These are phyloP conservation scores for Abrus precatorius DNA, from an alignment of 306 rosid genomes.

Conservation along the genomic window DNA sequence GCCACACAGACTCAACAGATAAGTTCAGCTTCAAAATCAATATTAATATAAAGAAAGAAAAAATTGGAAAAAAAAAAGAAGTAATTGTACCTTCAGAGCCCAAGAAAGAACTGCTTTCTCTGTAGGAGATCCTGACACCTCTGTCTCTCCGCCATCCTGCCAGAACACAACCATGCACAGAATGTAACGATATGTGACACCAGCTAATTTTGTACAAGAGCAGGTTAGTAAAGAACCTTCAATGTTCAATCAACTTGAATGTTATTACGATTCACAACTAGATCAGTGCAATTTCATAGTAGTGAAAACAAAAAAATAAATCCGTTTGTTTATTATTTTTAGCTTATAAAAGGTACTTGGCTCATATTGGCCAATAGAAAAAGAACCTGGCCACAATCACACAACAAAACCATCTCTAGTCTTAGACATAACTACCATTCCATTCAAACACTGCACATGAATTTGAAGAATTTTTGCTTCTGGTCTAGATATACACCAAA, in stretches of 20 bases:
- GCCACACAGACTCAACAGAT: conserved; percentile 39
- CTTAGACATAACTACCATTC: background rate
- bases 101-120: conserved; percentile 96
- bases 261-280: conserved; percentile 40
- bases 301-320: conserved; percentile 14
- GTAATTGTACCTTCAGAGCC: conserved; percentile 77
- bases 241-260: conserved; percentile 16
- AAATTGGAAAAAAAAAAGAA: background rate
- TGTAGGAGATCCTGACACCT: conserved; percentile 93
- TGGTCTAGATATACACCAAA: background rate
- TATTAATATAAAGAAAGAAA: conserved; percentile 9
- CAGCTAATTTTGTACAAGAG: background rate
- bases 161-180: conserved; percentile 4
- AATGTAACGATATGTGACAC: too few species aligned
- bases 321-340: background rate
- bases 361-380: background rate
- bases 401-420: background rate
- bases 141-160: conserved; percentile 74
- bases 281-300: conserved; percentile 21
- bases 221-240: conserved; percentile 24
- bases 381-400: background rate
- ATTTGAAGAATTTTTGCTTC: background rate
- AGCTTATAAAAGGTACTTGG: conserved; percentile 5
- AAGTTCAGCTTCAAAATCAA: conserved; percentile 45
- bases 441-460: too few species aligned